Evolutionary conservation across 768 basidiomycete species (phyloP), one percentile per base, ranked within the genome.

Genomic region (Dioszegia hungarica): DNA sequence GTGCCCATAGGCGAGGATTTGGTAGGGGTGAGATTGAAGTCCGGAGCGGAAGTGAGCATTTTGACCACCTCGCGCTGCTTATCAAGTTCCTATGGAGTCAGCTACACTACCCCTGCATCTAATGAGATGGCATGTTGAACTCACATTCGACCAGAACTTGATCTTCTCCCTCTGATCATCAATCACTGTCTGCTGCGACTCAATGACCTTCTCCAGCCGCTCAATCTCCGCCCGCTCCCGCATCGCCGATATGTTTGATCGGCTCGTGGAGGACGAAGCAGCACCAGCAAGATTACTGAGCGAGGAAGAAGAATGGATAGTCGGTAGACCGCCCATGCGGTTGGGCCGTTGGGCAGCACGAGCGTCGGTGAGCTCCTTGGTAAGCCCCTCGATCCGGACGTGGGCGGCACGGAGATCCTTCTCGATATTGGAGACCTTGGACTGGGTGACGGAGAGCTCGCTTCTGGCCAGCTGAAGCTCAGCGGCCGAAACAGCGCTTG

Each of bases 131-230:
- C 0, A 27, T 5, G 9, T 17, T 19, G 19, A 10, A 66, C 66
- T 62, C 56, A 75, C 74, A 40, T 59, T 60, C 22, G 61, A 57
- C 74, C 74, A 75, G 14, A 58, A 50, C 45, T 59, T 56, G 24
- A 75, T 68, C 59, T 75, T 74, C 49, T 62, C 68, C 53, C 66
- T 43, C 48, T 74, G 64, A 27, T 70, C 70, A 12, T 67, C 63
- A 19, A 72, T 74, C 24, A 72, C 60, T 19, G 39, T 60, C 56
- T 72, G 61, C 46, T 72, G 67, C 14, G 61, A 65, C 39, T 70
- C 66, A 24, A 75, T 62, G 12, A 73, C 67, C 58, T 64, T 72
- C 47, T 75, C 72, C 52, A 74, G 54, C 48, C 63, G 36, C 17
- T 69, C 64, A 28, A 72, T 64, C 49, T 74, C 63, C 22, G 70